Evolutionary conservation across 768 basidiomycete genomes (phyloP), one percentile per base, ranked within the genome.

Genomic region (Sarcodon sp.): DNA sequence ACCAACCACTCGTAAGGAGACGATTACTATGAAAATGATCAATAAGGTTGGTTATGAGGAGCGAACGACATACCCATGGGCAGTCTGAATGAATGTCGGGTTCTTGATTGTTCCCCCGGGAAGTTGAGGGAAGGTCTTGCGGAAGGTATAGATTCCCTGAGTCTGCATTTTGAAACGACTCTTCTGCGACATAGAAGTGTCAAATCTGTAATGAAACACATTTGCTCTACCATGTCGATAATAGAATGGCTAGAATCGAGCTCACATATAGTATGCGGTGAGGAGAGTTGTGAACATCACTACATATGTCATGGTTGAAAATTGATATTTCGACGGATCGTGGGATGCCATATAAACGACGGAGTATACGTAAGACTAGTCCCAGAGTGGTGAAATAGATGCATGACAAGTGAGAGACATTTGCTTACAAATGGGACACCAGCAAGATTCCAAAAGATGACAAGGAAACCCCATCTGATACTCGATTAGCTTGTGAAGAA

Each of bases 321-420:
- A 97, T 35, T 71, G 77, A 69, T 98, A 98, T 51, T 76, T 77
- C 13, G 79, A 75, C 2, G 93, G 88, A 51, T 96, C 80, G 63
- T 90, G 86, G 4, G 88, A 83, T n/a, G 88, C 85, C 88, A 99
- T 97, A 71, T 92, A 97, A 46, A 99, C 82, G 46, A 93, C 86
- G 9, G 94, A 93, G 72, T 97, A 99, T 54, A 88, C 87, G 61
- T 99, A 99, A 39, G 93, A 59, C 59, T 62, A 34, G 7, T 44
- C 27, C 12, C 18, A 11, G 35, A 33, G 33, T 44, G 15, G 33
- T 51, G 47, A 33, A 21, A 5, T 52, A 47, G 35, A 50, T 51
- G 50, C 27, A 41, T 3, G 43, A 7, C 21, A 43, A 39, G 34
- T 46, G 49, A 32, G 38, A n/a, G 33, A n/a, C 33, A 27, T 47